phyloP scores from a whole-genome alignment of 306 rosid species.

The Acacia confusa region DNA sequence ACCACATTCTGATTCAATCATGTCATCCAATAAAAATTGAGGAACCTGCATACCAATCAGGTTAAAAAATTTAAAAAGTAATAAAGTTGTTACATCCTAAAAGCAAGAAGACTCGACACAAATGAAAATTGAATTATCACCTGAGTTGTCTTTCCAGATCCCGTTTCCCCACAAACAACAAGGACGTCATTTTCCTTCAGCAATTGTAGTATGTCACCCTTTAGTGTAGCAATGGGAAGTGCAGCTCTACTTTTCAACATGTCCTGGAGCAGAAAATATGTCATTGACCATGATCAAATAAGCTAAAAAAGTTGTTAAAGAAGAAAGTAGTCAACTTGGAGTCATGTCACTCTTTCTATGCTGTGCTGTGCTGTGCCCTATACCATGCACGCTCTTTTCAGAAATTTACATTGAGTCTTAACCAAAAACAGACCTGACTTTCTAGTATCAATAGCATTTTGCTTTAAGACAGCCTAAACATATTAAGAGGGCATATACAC shows the following conservation, averaged over 20 bases:
- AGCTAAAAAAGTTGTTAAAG: not conserved
- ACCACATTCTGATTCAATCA: constrained; percentile 78
- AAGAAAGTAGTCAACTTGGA: not conserved
- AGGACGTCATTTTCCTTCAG: constrained; percentile 70
- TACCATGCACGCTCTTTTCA: not conserved
- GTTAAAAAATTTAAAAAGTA: not conserved
- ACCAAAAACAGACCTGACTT: not conserved
- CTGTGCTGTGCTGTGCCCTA: not conserved
- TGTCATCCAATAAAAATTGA: constrained; percentile 90
- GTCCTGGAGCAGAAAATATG: constrained; percentile 52
- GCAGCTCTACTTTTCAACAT: constrained; percentile 79
- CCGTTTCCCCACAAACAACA: constrained; percentile 98
- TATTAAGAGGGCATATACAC: not conserved
- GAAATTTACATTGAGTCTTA: not conserved
- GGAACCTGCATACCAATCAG: constrained; percentile 68
- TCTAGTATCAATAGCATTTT: not conserved
- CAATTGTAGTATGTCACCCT: constrained; percentile 71
- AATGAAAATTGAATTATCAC: constrained; percentile 40
- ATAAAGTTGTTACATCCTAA: not conserved
- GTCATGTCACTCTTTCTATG: not conserved
- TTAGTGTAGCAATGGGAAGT: constrained; percentile 75
- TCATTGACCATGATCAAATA: not conserved
- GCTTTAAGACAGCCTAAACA: not conserved
- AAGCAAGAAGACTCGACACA: constrained; percentile 15
- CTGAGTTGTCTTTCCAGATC: constrained; percentile 99